Base-by-base conservation (phyloP, 805 yeast species). In the Spathaspora hagerdaliae region DNA sequence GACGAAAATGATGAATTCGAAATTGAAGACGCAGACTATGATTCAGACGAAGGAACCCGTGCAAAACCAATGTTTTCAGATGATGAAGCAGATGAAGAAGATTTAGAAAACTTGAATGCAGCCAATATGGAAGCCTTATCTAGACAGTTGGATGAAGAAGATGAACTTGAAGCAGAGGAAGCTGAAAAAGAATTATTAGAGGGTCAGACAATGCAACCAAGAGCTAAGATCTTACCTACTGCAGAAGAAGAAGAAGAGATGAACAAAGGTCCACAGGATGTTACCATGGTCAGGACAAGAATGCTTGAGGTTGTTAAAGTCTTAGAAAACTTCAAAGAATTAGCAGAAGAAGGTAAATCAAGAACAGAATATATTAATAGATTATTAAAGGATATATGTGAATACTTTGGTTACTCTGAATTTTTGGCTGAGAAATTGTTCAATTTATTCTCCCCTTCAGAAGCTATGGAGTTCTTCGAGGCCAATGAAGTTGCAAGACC, bases 401-500 rank as follows among this genome's bases (percentile, higher is more conserved):
- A 83, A 59, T 94, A 94, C 71, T 94, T 92, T 62, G 98, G 99
- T 12, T 94, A 94, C 69, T 79, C 91, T 11, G 87, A 83, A 55
- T 89, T 85, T 63, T 77, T 94, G 59, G 99, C 99, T 32, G 97
- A 91, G 63, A 92, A 94, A 68, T 76, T 92, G 47, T 94, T 91
- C 74, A 82, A 91, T 57, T 74, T 94, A 50, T 94, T 94, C 63
- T 81, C 95, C 14, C 97, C 98, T 35, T 77, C 94, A 9, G 99
- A 94, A 73, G 98, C 99, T 11, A 79, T 94, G 78, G 99, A 94
- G 67, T 94, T 94, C 61, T 94, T 94, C 57, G 99, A 94, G 73
- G 98, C 99, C 32, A 94, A 94, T 69, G 99, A 94, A 71, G 87
- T 92, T 46, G 86, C 96, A 31, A 81, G 99, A 65, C 99, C 99